Base-by-base conservation (phyloP, 2,329 filamentous ascomycete species). In the Aspergillus tubingensis region DNA sequence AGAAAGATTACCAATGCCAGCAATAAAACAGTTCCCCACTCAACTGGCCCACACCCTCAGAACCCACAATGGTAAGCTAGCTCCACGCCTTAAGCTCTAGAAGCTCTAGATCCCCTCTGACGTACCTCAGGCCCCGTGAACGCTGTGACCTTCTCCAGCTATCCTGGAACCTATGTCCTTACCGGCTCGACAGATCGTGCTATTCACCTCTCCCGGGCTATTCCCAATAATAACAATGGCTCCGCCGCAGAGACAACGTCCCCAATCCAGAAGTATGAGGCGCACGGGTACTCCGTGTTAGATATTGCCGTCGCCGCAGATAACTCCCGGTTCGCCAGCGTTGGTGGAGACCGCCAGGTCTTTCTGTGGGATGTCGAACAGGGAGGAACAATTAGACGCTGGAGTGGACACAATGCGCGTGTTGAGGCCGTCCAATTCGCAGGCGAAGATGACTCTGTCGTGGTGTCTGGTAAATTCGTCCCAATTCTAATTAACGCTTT, bases 341-440 rank as follows among this genome's bases (percentile, higher is more conserved):
- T 87, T 1, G 95, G 95, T 67, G 95, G 95, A 61, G 95, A 99
- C 79, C 91, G 94, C 68, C 84, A 86, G 62, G 92, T 96, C 0
- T 97, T 97, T 73, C 83, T 97, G 5, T 98, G 95, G 95, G 95
- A 99, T 76, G 95, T 98, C 0, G 83, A 89, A 50, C 90, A 88
- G 2, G 92, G 90, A 17, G 83, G 86, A 67, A 96, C 94, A 3
- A 80, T 90, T 25, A 85, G 91, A 21, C 85, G 95, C 27, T 95
- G 94, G 76, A 72, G 75, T 65, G 90, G 89, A 0, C 91, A 95
- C 76, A 83, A 82, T 2, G 86, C 86, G 48, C 82, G 92, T 32
- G 83, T 98, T 58, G 96, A 97, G 74, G 84, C 86, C 49, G 91
- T 94, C 3, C 81, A 84, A 2, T 96, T 96, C 73, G 92, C 86